These are phyloP conservation scores for Draba incana DNA, from an alignment of 345 rosid species.

Conservation along the genomic window DNA sequence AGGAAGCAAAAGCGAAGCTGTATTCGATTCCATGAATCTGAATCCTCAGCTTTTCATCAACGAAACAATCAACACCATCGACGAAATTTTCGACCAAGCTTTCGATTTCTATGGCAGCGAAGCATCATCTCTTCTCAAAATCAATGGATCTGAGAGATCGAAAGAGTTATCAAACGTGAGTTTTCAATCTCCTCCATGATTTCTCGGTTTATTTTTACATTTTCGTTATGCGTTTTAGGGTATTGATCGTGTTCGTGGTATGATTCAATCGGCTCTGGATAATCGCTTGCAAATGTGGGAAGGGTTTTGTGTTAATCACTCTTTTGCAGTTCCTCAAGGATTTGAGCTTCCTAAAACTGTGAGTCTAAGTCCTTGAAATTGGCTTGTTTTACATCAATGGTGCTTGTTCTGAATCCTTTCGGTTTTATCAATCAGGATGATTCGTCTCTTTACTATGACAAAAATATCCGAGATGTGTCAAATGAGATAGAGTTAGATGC, in stretches of 20 bases:
- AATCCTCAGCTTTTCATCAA: slow-evolving; percentile 79
- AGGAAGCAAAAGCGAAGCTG: slow-evolving; percentile 64
- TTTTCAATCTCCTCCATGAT: neutral
- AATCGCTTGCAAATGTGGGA: slow-evolving; percentile 71
- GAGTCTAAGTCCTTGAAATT: slow-evolving; percentile 27
- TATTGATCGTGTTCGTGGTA: slow-evolving; percentile 51
- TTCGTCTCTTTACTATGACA: slow-evolving; percentile 38
- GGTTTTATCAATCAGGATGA: slow-evolving; percentile 45
- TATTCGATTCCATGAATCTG: slow-evolving; percentile 63
- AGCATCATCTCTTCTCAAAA: slow-evolving; percentile 54
- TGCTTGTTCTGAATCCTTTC: slow-evolving; percentile 12
- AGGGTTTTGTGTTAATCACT: slow-evolving; percentile 62
- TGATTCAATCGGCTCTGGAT: slow-evolving; percentile 60
- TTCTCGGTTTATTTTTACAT: neutral
- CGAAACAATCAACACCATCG: slow-evolving; percentile 69
- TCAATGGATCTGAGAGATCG: slow-evolving; percentile 50
- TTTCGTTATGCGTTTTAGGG: slow-evolving; percentile 48
- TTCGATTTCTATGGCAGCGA: slow-evolving; percentile 71
- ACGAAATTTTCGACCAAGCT: slow-evolving; percentile 61
- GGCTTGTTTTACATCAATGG: neutral
- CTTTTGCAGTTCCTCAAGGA: slow-evolving; percentile 77
- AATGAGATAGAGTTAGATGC: slow-evolving; percentile 59
- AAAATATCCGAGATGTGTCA: slow-evolving; percentile 43
- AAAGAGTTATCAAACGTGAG: slow-evolving; percentile 59
- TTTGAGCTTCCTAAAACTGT: slow-evolving; percentile 61